Conservation (phyloP, 148 eudicot genomes). For the Spergularia marina region DNA sequence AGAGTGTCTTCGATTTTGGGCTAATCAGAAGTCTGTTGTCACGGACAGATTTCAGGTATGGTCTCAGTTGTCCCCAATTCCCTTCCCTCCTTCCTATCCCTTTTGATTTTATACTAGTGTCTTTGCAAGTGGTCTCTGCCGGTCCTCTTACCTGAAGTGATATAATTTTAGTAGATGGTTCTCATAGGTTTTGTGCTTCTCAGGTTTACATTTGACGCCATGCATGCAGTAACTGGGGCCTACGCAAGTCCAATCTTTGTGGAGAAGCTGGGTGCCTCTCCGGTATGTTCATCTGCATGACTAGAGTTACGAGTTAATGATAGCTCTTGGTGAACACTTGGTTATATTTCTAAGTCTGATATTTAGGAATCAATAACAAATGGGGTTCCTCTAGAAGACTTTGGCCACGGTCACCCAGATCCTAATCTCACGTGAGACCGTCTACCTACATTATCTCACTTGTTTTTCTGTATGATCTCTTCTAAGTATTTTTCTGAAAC, state of each 20-base stretch:
- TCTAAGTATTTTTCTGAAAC: constrained; percentile 30
- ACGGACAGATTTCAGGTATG: constrained; percentile 82
- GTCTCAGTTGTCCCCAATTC: not conserved
- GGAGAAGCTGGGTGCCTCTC: constrained; percentile 86
- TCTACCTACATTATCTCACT: not conserved
- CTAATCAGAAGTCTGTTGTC: constrained; percentile 75
- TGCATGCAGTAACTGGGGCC: constrained; percentile 99
- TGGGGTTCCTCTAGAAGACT: constrained; percentile 97
- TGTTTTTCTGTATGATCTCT: constrained; percentile 9
- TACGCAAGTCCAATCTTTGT: constrained; percentile 97
- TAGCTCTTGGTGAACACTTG: constrained; percentile 19
- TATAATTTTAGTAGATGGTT: not conserved
- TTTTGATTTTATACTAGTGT: not conserved
- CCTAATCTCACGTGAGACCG: constrained; percentile 93
- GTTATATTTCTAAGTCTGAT: constrained; percentile 16
- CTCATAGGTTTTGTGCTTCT: not conserved
- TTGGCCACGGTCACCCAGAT: constrained; percentile 99
- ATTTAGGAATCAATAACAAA: constrained; percentile 72
- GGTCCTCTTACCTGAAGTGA: not conserved
- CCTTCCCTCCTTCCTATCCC: not conserved
- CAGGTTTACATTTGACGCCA: constrained; percentile 97
- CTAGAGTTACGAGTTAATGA: constrained; percentile 11
- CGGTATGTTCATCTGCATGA: constrained; percentile 45
- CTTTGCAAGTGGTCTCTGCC: not conserved
- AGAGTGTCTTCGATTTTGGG: constrained; percentile 94